A percentile compares a stretch with the other conserved stretches of the same genome.
Conservation (phyloP, 1,284 basidiomycete genomes). For the Omphalotus olearius region DNA sequence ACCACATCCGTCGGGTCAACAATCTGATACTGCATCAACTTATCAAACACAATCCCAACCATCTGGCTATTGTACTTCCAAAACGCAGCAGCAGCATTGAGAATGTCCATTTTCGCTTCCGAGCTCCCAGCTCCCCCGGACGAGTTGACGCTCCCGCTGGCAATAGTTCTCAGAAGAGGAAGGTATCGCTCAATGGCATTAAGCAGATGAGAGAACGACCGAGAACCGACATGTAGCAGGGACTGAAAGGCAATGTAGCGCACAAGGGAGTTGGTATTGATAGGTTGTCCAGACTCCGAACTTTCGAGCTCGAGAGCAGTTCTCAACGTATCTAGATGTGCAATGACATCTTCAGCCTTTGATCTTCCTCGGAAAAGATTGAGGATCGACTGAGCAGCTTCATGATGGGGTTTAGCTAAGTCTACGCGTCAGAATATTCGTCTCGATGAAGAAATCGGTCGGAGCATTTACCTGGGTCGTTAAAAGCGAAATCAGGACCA, state of each 20-base stretch:
- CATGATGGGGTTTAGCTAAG: slow-evolving; percentile 71
- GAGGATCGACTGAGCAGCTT: slow-evolving; percentile 78
- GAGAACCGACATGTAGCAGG: slow-evolving; percentile 85
- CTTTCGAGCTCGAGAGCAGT: slow-evolving; percentile 60
- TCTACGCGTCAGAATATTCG: slow-evolving; percentile 1
- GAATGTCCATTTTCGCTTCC: slow-evolving; percentile 67
- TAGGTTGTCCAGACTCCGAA: slow-evolving; percentile 40
- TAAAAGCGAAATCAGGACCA: slow-evolving; percentile 82
- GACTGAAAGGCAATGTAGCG: slow-evolving; percentile 87
- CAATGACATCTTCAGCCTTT: slow-evolving; percentile 77
- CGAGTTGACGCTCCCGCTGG: slow-evolving; percentile 38
- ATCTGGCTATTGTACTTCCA: slow-evolving; percentile 84
- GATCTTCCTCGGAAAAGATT: slow-evolving; percentile 75
- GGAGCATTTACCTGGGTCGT: slow-evolving; percentile 55
- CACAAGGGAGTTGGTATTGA: slow-evolving; percentile 62
- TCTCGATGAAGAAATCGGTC: background rate
- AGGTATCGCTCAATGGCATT: slow-evolving; percentile 98
- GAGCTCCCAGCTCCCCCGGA: slow-evolving; percentile 36
- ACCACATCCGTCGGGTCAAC: slow-evolving; percentile 94
- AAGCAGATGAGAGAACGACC: slow-evolving; percentile 97
- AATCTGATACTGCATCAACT: slow-evolving; percentile 97
- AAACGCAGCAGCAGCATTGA: slow-evolving; percentile 68
- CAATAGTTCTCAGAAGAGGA: slow-evolving; percentile 77
- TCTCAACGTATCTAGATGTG: slow-evolving; percentile 70
- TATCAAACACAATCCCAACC: slow-evolving; percentile 91